phyloP scores from a whole-genome alignment of 2,329 filamentous ascomycete species.

The Cladobotryum protrusum region DNA sequence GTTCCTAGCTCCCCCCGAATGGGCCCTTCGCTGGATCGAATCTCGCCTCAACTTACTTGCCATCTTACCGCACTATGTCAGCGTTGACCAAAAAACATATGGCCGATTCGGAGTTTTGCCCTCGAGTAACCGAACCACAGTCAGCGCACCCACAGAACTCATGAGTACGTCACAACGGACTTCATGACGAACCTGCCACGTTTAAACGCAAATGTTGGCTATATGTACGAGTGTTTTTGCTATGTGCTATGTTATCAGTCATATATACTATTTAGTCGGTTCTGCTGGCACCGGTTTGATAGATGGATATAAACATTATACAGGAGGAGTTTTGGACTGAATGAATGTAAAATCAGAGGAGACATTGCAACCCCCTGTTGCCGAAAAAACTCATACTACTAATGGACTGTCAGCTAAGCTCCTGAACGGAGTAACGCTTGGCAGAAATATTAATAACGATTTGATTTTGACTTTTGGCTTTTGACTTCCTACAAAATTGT shows the following conservation, averaged over 20 bases:
- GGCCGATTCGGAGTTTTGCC: slow-evolving; percentile 87
- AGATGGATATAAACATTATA: too few species aligned
- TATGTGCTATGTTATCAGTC: not conserved
- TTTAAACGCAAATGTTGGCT: not conserved
- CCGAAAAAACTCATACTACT: too few species aligned
- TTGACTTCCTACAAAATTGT: too few species aligned
- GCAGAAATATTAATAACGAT: too few species aligned
- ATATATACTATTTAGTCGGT: too few species aligned
- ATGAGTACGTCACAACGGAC: slow-evolving; percentile 27
- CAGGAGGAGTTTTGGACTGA: too few species aligned
- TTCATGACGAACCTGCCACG: not conserved
- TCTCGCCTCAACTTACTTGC: slow-evolving; percentile 78
- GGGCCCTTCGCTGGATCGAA: slow-evolving; percentile 81
- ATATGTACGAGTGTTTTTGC: not conserved
- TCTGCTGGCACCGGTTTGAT: too few species aligned
- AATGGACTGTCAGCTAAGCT: too few species aligned
- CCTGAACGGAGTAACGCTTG: too few species aligned
- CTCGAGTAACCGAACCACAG: slow-evolving; percentile 36
- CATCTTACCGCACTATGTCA: slow-evolving; percentile 84
- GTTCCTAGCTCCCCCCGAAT: slow-evolving; percentile 83
- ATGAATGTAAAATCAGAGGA: too few species aligned
- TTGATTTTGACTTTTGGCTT: too few species aligned
- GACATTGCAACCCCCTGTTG: too few species aligned
- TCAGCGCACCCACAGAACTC: slow-evolving; percentile 51
- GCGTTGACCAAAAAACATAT: slow-evolving; percentile 92